Evolutionary conservation across 768 basidiomycete genomes (phyloP), one percentile per base, ranked within the genome.

Genomic region (Suillus tomentosus): DNA sequence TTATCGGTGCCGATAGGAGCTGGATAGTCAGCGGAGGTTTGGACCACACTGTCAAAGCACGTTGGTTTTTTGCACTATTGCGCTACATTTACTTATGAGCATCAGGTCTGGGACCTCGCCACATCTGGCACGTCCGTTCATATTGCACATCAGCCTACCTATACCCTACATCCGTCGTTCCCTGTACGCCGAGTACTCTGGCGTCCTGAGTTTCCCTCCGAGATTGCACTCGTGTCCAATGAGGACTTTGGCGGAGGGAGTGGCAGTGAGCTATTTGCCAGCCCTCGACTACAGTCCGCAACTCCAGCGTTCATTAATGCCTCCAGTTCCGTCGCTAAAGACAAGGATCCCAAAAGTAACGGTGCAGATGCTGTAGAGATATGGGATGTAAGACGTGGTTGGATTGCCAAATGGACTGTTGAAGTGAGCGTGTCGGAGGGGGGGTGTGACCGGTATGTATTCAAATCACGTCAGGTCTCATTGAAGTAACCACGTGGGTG

Each of bases 11-110:
- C 24, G 71, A 72, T 10, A 73, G 75, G 7, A 90, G 91, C 2
- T 95, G 92, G 91, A 81, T 95, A 24, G 88, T 86, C 6, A 93
- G 90, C 61, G 91, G 88, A 14, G 90, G 92, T 0, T 77, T 94
- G 37, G 93, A 95, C 75, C 85, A 87, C 42, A 87, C 83, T 36
- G 91, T 94, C 58, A 93, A 94, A 79, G 91, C 87, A 54, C 42
- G 74, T 68, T 42, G 31, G 10, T 17, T 53, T 61, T 61, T 27
- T 15, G 24, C 50, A n/a, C 3, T 6, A 36, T 3, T 7, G 17
- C 3, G 15, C 22, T 36, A 31, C 14, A 57, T 56, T 15, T 65
- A 24, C 34, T 64, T 66, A 53, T 68, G 34, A 19, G 9, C 48
- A n/a, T 39, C 62, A 90, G 89, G 78, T 92, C 0, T 94, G 92